A percentile compares a stretch with the other conserved stretches of the same genome.
Evolutionary conservation across 805 yeast species (phyloP).

Genomic region (Ogataea sp.): DNA sequence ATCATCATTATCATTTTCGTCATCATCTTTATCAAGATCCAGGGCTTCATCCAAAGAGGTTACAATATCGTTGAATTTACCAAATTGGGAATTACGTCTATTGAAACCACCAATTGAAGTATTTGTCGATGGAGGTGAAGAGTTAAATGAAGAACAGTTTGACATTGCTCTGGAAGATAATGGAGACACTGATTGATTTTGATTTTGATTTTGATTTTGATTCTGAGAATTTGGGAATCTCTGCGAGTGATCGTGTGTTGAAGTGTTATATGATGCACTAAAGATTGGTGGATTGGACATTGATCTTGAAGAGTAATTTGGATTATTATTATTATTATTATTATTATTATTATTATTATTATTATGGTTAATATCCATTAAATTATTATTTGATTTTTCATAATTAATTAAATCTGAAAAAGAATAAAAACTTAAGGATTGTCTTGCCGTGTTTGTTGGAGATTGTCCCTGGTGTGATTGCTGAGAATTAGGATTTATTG

Average conservation of each 20-base stretch:
- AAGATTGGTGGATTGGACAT: not conserved
- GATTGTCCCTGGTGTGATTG: not conserved
- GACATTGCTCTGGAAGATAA: slow-evolving; percentile 1
- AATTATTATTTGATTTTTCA: slow-evolving; percentile 10
- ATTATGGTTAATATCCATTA: too few species aligned
- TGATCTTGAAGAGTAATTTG: not conserved
- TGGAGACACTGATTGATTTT: not conserved
- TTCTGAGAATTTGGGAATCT: too few species aligned
- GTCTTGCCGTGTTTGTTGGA: slow-evolving; percentile 7
- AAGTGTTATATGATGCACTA: not conserved
- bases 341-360: too few species aligned
- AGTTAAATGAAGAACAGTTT: not conserved
- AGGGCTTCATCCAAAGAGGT: slow-evolving; percentile 1
- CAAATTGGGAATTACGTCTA: not conserved
- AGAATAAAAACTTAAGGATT: slow-evolving; percentile 24
- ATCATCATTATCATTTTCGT: not conserved
- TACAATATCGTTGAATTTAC: not conserved
- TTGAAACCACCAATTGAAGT: not conserved
- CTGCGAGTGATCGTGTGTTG: not conserved
- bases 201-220: too few species aligned
- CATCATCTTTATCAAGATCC: not conserved
- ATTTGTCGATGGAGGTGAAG: not conserved
- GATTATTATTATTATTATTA: not conserved
- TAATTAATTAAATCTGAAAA: slow-evolving; percentile 22
- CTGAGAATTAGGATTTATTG: not conserved